These are phyloP conservation scores for Sclerotinia nivalis DNA, from an alignment of 2,329 filamentous ascomycete species.

Conservation along the genomic window DNA sequence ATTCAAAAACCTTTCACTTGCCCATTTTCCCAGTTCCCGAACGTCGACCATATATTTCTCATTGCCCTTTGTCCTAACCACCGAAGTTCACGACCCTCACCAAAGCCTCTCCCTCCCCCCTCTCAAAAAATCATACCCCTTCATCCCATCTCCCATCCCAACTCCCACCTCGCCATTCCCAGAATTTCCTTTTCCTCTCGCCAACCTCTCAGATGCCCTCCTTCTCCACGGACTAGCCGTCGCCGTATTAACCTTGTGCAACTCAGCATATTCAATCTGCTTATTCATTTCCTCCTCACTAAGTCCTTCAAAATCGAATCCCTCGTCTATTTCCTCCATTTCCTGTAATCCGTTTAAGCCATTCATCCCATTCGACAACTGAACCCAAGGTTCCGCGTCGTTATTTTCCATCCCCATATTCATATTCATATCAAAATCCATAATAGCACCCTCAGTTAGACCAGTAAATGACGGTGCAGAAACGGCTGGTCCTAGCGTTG, in stretches of 20 bases:
- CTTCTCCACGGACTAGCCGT: slow-evolving; percentile 32
- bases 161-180: not conserved
- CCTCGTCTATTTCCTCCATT: slow-evolving; percentile 4
- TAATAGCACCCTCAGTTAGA: not conserved
- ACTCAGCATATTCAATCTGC: slow-evolving; percentile 29
- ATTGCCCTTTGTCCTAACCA: not conserved
- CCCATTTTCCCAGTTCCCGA: not conserved
- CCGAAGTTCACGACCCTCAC: not conserved
- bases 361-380: not conserved
- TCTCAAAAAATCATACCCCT: not conserved
- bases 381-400: not conserved
- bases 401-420: slow-evolving; percentile 12
- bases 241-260: slow-evolving; percentile 30
- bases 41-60: not conserved
- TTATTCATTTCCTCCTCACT: slow-evolving; percentile 2
- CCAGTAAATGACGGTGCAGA: not conserved
- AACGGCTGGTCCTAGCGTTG: not conserved
- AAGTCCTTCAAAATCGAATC: not conserved
- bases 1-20: not conserved
- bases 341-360: slow-evolving; percentile 17
- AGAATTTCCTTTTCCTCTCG: not conserved
- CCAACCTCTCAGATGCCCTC: slow-evolving; percentile 11
- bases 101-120: slow-evolving; percentile 7
- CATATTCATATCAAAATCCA: slow-evolving; percentile 25
- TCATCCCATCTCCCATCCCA: not conserved